Conservation (phyloP, 257 asterid species). For the Capsicum rhomboideum region DNA sequence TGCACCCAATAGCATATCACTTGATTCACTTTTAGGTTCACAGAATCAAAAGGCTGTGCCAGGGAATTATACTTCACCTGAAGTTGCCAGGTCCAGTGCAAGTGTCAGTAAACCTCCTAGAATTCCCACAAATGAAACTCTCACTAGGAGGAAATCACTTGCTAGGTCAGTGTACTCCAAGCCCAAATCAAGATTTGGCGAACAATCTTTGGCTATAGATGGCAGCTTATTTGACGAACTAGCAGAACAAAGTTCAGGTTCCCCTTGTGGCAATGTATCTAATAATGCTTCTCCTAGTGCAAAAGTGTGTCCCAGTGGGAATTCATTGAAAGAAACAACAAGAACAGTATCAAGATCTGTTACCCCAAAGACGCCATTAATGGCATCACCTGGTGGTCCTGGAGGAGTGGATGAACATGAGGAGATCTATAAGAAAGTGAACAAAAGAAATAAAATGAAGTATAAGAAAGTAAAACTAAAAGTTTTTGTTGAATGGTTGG, state of each 20-base stretch:
- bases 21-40: constrained; percentile 23
- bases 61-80: constrained; percentile 45
- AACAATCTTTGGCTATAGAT: constrained; percentile 44
- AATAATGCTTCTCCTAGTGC: constrained; percentile 37
- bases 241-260: constrained; percentile 3
- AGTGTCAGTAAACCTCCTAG: constrained; percentile 65
- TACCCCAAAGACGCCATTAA: constrained; percentile 54
- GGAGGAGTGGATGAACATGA: constrained; percentile 60
- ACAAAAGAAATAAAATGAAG: constrained; percentile 47
- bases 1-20: neutral
- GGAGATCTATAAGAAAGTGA: constrained; percentile 77
- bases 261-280: constrained; percentile 13
- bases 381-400: constrained; percentile 40
- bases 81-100: constrained; percentile 34
- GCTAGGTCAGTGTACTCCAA: constrained; percentile 38
- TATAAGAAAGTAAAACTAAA: constrained; percentile 43
- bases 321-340: constrained; percentile 24
- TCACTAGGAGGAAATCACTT: constrained; percentile 43
- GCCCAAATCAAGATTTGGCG: constrained; percentile 87
- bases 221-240: constrained; percentile 22
- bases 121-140: constrained; percentile 42
- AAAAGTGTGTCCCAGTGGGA: constrained; percentile 13
- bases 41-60: constrained; percentile 19
- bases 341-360: constrained; percentile 18
- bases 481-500: constrained; percentile 60